A percentile compares a stretch with the other conserved stretches of the same genome.
Conservation (phyloP, 23 red algal genomes). For the Gracilaria caudata region DNA sequence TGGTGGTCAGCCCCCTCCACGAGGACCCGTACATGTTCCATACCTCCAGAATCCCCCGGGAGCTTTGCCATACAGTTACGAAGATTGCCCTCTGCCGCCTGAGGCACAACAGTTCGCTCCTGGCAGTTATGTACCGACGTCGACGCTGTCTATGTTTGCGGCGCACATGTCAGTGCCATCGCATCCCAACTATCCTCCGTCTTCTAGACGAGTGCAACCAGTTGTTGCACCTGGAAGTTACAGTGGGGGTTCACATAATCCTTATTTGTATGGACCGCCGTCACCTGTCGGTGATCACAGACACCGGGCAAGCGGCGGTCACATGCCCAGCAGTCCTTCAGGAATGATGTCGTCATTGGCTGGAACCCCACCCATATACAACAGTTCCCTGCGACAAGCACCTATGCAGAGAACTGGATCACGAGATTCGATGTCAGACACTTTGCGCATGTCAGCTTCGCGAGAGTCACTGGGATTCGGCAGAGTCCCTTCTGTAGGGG, state of each 20-base stretch:
- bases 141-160: slow-evolving; percentile 31
- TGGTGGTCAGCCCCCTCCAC: slow-evolving; percentile 27
- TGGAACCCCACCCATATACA: slow-evolving; percentile 9
- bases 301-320: neutral
- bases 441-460: slow-evolving; percentile 44
- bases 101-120: slow-evolving; percentile 20
- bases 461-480: slow-evolving; percentile 24
- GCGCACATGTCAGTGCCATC: slow-evolving; percentile 33
- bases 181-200: slow-evolving; percentile 9
- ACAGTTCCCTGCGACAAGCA: slow-evolving; percentile 5
- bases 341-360: slow-evolving; percentile 31
- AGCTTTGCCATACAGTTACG: slow-evolving; percentile 14
- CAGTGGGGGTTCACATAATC: slow-evolving; percentile 1
- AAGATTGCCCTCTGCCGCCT: neutral
- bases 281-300: slow-evolving; percentile 23
- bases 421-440: slow-evolving; percentile 31
- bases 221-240: slow-evolving; percentile 20
- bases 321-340: slow-evolving; percentile 7
- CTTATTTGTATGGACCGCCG: slow-evolving; percentile 4
- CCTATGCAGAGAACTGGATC: slow-evolving; percentile 19
- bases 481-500: neutral
- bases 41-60: slow-evolving; percentile 17
- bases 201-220: slow-evolving; percentile 31
- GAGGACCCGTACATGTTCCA: slow-evolving; percentile 6
- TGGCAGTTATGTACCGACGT: slow-evolving; percentile 44